Evolutionary conservation across 345 rosid genomes (phyloP), one percentile per base, ranked within the genome.

Genomic region (Euphorbia peplus): DNA sequence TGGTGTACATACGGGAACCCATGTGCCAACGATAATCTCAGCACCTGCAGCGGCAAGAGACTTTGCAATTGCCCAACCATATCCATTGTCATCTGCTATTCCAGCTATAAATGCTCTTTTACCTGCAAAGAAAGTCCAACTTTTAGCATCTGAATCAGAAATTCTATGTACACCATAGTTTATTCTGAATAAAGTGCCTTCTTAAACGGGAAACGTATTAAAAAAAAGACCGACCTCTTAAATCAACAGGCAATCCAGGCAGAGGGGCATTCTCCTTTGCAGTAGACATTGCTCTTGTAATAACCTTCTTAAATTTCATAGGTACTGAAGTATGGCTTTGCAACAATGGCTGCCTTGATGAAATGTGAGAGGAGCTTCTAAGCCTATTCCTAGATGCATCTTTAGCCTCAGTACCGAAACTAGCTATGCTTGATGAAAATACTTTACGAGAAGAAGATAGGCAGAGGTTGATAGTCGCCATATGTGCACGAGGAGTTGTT

Each of bases 1-100:
- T 50, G 26, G 57, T 63, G 73, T 26, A 80, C 95, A 75, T 80
- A 92, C 98, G 64, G 98, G 97, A 70, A 92, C 98, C 98, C 98
- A 92, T 70, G 98, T 92, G 25, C 97, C 98, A 46, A 92, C 87
- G 59, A 90, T 77, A 76, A 92, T 90, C 76, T 92, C 93, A 81
- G 98, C 98, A 47, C 98, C 96, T 21, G 98, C 95, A 76, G 98
- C 95, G 66, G 96, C 96, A 78, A 92, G 98, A 68, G 98, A 87
- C 75, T 92, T 92, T 14, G 95, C 98, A 44, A 92, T 92, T 22
- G 96, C 96, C 98, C 98, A 92, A 76, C 98, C 96, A 66, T 90
- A 92, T 48, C 98, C 98, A 65, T 92, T 86, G 75, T 90, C 93
- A 77, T 90, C 97, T 47, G 97, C 96, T 48, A 89, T 80, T 73